Evolutionary conservation across 176 grass and related monocot species (phyloP).

Genomic region (Microstegium vimineum): DNA sequence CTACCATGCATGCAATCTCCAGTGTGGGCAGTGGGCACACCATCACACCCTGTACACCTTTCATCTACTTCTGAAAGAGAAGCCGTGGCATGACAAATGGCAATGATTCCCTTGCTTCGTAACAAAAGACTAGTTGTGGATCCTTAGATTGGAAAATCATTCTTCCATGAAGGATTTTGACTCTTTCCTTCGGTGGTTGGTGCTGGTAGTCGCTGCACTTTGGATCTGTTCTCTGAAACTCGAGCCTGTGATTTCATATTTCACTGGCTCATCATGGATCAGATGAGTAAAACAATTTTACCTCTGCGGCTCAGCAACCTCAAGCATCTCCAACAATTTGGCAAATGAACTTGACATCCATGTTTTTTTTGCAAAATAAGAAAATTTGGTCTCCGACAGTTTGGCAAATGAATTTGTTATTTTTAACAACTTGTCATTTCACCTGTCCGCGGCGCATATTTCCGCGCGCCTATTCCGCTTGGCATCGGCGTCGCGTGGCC

Average conservation of each 20-base stretch:
- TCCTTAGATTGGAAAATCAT: slow-evolving; percentile 11
- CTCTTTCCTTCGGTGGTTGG: not conserved
- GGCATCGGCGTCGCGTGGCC: too few relatives aligned
- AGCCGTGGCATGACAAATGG: slow-evolving; percentile 15
- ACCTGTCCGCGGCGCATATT: too few relatives aligned
- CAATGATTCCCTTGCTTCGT: slow-evolving; percentile 28
- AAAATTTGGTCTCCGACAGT: too few relatives aligned
- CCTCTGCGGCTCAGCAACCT: too few relatives aligned
- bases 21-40: slow-evolving; percentile 12
- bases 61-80: slow-evolving; percentile 25
- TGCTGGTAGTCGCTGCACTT: not conserved
- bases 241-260: not conserved
- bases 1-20: not conserved
- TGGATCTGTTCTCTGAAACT: not conserved
- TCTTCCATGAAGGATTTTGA: slow-evolving; percentile 10
- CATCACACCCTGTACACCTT: slow-evolving; percentile 7
- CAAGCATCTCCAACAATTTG: too few relatives aligned
- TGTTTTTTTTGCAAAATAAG: too few relatives aligned
- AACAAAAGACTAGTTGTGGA: slow-evolving; percentile 10
- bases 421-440: too few relatives aligned
- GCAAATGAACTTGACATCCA: too few relatives aligned
- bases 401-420: too few relatives aligned
- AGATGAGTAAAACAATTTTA: not conserved
- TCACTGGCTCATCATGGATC: not conserved
- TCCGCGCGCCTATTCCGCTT: too few relatives aligned